Percentiles rank a stretch among this genome's conserved stretches.
Evolutionary conservation across 1,284 basidiomycete genomes (phyloP).

Genomic region (Boletus smithii): DNA sequence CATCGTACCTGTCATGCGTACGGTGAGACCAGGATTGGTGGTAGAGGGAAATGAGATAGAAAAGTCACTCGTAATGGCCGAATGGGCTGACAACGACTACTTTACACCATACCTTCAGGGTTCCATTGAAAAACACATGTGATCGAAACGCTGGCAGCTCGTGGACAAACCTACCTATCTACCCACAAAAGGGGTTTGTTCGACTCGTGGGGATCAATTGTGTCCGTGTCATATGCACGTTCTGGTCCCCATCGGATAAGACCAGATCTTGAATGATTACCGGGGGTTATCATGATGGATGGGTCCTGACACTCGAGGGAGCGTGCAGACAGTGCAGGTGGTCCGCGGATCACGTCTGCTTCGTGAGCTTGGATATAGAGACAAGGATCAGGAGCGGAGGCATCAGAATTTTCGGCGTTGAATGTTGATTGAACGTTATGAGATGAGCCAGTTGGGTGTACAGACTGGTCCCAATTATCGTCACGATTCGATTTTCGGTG

Average conservation of each 20-base stretch:
- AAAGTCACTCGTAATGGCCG: constrained; percentile 8
- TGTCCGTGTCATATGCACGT: constrained; percentile 4
- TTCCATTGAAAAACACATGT: constrained; percentile 8
- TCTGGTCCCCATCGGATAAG: constrained; percentile 45
- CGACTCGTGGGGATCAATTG: constrained; percentile 1
- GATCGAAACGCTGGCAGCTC: constrained; percentile 8
- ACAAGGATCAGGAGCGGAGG: constrained; percentile 25
- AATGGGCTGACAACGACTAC: constrained; percentile 6
- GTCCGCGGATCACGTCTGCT: constrained; percentile 57
- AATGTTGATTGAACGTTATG: constrained; percentile 2
- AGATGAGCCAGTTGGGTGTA: not conserved
- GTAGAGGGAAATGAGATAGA: constrained; percentile 14
- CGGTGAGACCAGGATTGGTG: constrained; percentile 13
- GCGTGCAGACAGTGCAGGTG: constrained; percentile 38
- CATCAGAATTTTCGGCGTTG: constrained; percentile 6
- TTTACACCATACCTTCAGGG: constrained; percentile 6
- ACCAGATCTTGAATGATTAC: constrained; percentile 36
- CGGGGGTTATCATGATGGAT: constrained; percentile 6
- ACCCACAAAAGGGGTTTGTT: constrained; percentile 51
- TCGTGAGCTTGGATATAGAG: constrained; percentile 66
- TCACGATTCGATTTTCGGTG: constrained; percentile 15
- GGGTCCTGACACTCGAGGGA: constrained; percentile 44
- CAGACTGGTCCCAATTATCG: constrained; percentile 11
- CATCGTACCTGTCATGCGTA: constrained; percentile 63
- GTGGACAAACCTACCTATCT: constrained; percentile 48